Base-by-base conservation (phyloP, 1,284 basidiomycete genomes). In the Apiotrichum siamense region DNA sequence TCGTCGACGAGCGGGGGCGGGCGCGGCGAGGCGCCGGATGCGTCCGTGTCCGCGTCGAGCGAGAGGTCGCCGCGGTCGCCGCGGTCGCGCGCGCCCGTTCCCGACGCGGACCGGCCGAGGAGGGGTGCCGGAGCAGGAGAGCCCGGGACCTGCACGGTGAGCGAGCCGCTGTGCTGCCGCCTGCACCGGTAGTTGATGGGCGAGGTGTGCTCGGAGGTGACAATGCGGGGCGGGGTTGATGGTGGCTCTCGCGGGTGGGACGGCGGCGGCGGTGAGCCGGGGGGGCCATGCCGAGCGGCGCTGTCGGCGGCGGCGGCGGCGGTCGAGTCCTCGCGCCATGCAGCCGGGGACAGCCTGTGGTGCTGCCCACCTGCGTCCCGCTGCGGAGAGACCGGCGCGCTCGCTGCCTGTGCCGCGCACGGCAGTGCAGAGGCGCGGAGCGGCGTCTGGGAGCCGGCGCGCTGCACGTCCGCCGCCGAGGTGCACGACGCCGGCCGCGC, bases 1-100 rank as follows among this genome's bases (percentile, higher is more conserved):
- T 73, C 61, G 21, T 81, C 77, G 39, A 88, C 57, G 33, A 69
- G 45, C 11, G 70, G 67, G 13, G 69, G 67, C 0, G 69, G 70
- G 4, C 58, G 52, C 0, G 55, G 55, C 3, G 48, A 50, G 1
- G 44, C 42, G 5, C 23, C 17, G 5, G 18, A 17, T 21, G 24
- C 38, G 45, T 12, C 11, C 11, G 33, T n/a, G 18, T 35, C 33
- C 15, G n/a, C 7, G 33, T 35, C 33, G 15, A 13, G 15, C n/a
- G 33, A 12, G 18, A 44, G 25, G 25, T 18, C 29, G 48, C 38
- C 20, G 15, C 20, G 5, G 24, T 26, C 24, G 12, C 21, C n/a
- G n/a, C n/a, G n/a, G n/a, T n/a, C n/a, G n/a, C n/a, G n/a, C n/a
- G n/a, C n/a, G 15, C 31, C n/a, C 15, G n/a, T 32, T 4, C 7